Base-by-base conservation (phyloP, 2,329 filamentous ascomycete species). In the Sporothrix mexicana region DNA sequence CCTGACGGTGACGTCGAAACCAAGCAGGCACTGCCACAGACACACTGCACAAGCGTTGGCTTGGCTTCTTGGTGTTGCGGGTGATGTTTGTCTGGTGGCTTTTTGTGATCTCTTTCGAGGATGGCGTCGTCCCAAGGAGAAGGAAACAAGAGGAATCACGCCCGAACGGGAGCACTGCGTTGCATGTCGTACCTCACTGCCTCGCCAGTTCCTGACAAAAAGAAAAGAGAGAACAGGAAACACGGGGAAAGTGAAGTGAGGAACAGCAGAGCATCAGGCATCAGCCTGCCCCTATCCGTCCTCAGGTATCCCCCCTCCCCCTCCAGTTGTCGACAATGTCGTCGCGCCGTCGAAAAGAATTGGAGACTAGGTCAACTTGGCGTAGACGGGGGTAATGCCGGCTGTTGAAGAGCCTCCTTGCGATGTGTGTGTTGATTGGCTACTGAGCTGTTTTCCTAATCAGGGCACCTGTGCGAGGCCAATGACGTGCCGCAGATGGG, bases 381-480 rank as follows among this genome's bases (percentile, higher is more conserved):
- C 53, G 23, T 7, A n/a, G 61, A 64, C 59, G 59, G 70, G 20
- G 45, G 62, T 20, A 41, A 43, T 51, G 69, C 41, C 57, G 69
- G 49, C 59, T 53, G 71, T 20, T 66, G 67, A 20, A 17, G 67
- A 70, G 47, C 41, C 69, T 72, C 71, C 20, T 17, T 20, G 6
- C 8, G 6, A 10, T 7, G 49, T 20, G 41, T 41, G 1, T 10
- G 13, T 12, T 73, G 74, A 75, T 75, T 75, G 74, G 74, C 23
- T 43, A 43, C 3, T 43, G 15, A 67, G 68, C 59, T 69, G 15
- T 2, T 71, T 73, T 75, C 75, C 76, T 4, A 73, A 74, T 75
- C 23, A 30, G 76, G 76, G 49, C 49, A 75, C 62, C 76, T 73
- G 75, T 77, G 76, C 76, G 76, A 77, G 53, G n/a, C 75, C 75